A percentile compares a stretch with the other conserved stretches of the same genome.
These are phyloP conservation scores for Boeremia lycopersici DNA, from an alignment of 2,329 filamentous ascomycete genomes.

Conservation along the genomic window DNA sequence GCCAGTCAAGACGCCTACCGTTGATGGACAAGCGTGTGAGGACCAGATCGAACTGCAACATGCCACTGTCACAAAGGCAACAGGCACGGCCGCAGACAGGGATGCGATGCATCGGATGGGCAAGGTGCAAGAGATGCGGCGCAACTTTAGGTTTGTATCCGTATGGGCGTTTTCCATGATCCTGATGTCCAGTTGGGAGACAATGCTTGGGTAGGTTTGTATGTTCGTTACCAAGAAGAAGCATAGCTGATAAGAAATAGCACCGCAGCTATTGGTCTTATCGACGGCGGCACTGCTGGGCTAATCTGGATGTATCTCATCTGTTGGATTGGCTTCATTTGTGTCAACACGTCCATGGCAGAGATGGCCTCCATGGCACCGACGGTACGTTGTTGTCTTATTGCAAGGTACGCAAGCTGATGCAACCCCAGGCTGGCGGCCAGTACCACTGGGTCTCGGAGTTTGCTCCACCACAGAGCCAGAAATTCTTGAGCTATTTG, in stretches of 20 bases:
- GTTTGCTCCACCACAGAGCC: conserved; percentile 30
- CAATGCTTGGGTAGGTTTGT: conserved; percentile 20
- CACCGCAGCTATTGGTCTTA: background rate
- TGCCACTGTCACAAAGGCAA: background rate
- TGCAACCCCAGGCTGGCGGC: conserved; percentile 20
- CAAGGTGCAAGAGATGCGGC: conserved; percentile 33
- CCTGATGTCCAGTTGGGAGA: conserved; percentile 39
- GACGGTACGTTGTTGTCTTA: background rate
- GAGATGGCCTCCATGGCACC: conserved; percentile 36
- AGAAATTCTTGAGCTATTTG: conserved; percentile 31
- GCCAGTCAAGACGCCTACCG: background rate
- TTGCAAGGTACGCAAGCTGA: conserved; percentile 1
- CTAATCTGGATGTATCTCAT: conserved; percentile 34
- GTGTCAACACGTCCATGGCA: conserved; percentile 34
- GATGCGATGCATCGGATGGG: conserved; percentile 35
- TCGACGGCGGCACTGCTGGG: conserved; percentile 35
- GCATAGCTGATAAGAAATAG: background rate
- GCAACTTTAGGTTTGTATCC: conserved; percentile 36
- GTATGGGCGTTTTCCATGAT: conserved; percentile 37
- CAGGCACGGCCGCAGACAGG: background rate
- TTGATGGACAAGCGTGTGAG: background rate
- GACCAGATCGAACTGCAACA: background rate
- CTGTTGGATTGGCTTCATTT: conserved; percentile 29
- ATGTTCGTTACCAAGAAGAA: too few species aligned
- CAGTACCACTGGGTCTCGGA: conserved; percentile 41